Conservation (phyloP, 2,329 filamentous ascomycete species). For the Rachicladosporium sp. region DNA sequence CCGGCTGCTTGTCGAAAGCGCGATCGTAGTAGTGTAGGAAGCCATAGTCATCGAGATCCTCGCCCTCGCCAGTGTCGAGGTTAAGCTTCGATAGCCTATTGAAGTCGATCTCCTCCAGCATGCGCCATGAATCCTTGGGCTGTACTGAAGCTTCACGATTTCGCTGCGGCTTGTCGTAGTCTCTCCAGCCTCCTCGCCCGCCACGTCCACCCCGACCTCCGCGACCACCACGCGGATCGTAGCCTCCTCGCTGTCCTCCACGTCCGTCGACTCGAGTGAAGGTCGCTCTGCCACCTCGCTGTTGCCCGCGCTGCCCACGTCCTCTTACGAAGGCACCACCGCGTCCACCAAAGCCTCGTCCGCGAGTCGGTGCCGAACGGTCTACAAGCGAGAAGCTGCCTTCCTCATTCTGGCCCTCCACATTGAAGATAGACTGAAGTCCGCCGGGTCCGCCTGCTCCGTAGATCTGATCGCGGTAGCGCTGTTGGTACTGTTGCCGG, state of each 20-base stretch:
- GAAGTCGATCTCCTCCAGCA: constrained; percentile 98
- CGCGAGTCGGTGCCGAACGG: constrained; percentile 75
- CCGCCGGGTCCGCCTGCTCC: constrained; percentile 55
- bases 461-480: constrained; percentile 92
- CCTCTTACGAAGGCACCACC: constrained; percentile 83
- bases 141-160: constrained; percentile 94
- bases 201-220: constrained; percentile 49
- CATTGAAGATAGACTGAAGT: constrained; percentile 66
- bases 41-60: constrained; percentile 89
- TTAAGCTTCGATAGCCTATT: constrained; percentile 91
- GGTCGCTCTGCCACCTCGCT: constrained; percentile 57
- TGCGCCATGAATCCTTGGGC: constrained; percentile 88
- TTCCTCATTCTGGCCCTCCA: constrained; percentile 82
- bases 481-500: constrained; percentile 79
- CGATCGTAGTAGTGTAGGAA: constrained; percentile 99
- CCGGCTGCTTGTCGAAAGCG: constrained; percentile 82
- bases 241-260: constrained; percentile 52
- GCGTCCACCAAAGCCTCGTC: constrained; percentile 67
- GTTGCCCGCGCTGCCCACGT: constrained; percentile 58
- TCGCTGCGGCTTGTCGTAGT: constrained; percentile 94
- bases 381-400: constrained; percentile 96
- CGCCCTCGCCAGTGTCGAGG: constrained; percentile 84
- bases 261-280: constrained; percentile 62
- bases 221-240: constrained; percentile 58
- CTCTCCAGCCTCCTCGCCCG: constrained; percentile 84